A percentile compares a stretch with the other conserved stretches of the same genome.
Evolutionary conservation across 208 protist genomes (phyloP).

Genomic region (Porcisia deanei): DNA sequence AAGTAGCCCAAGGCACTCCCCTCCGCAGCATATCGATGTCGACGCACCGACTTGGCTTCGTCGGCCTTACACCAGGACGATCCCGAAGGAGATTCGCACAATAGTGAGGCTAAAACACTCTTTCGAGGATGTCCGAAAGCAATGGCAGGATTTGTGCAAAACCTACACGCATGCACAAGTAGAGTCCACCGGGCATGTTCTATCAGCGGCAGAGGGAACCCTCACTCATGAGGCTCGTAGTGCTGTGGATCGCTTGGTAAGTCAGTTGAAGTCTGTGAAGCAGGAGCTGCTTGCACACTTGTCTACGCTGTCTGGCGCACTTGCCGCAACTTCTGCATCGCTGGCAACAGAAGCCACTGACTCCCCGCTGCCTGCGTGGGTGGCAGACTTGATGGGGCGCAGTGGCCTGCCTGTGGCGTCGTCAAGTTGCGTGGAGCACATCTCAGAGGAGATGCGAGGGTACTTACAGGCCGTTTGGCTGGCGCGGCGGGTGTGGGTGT

Average conservation of each 20-base stretch:
- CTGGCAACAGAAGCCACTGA: background rate
- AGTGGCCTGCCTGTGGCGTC: background rate
- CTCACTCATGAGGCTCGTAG: background rate
- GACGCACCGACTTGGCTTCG: slow-evolving; percentile 28
- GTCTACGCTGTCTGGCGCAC: background rate
- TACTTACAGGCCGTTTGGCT: slow-evolving; percentile 29
- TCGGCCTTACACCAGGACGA: slow-evolving; percentile 64
- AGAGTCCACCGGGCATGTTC: too few relatives aligned
- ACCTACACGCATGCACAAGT: background rate
- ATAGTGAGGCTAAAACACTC: slow-evolving; percentile 42
- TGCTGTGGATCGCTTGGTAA: slow-evolving; percentile 31
- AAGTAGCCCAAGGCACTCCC: background rate
- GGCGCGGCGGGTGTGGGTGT: slow-evolving; percentile 59
- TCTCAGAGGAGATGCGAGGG: background rate
- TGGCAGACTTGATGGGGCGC: background rate
- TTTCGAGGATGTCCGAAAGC: slow-evolving; percentile 47
- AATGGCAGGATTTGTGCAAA: slow-evolving; percentile 41
- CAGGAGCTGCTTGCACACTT: slow-evolving; percentile 63
- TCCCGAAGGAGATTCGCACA: slow-evolving; percentile 43
- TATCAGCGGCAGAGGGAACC: background rate
- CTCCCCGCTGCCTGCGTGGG: slow-evolving; percentile 6
- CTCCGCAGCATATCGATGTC: background rate
- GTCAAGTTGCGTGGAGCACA: background rate
- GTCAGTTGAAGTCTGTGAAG: slow-evolving; percentile 72
- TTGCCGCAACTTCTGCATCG: background rate